Conservation (phyloP, 257 asterid species). For the Buddleja alternifolia region DNA sequence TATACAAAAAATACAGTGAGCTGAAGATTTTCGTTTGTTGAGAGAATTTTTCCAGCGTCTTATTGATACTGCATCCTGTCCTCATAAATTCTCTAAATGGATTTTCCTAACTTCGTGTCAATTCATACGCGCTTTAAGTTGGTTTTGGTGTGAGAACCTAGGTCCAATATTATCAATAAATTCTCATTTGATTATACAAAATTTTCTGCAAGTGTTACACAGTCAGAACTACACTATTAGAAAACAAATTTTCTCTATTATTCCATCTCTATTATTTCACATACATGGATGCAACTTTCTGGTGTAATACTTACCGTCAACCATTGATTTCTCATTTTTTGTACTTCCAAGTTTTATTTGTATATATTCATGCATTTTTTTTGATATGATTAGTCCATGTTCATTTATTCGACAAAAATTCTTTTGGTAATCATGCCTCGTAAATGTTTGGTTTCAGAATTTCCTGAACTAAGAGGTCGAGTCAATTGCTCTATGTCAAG, state of each 20-base stretch:
- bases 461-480: not conserved
- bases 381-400: not conserved
- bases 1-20: not conserved
- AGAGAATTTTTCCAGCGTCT: not conserved
- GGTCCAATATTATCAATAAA: not conserved
- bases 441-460: not conserved
- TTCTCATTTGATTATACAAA: not conserved
- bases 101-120: not conserved
- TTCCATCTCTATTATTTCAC: slow-evolving; percentile 5
- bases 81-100: not conserved
- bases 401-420: not conserved
- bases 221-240: not conserved
- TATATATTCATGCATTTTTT: not conserved
- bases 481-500: not conserved
- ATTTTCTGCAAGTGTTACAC: not conserved
- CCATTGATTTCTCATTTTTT: not conserved
- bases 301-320: not conserved
- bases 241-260: not conserved
- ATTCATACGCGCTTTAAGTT: not conserved
- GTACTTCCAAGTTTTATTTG: not conserved
- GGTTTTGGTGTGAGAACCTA: not conserved
- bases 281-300: not conserved
- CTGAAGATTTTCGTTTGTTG: not conserved
- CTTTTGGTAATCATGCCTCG: not conserved
- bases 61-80: not conserved